Conservation (phyloP, 441 rosid species). For the Adansonia madagascariensis region DNA sequence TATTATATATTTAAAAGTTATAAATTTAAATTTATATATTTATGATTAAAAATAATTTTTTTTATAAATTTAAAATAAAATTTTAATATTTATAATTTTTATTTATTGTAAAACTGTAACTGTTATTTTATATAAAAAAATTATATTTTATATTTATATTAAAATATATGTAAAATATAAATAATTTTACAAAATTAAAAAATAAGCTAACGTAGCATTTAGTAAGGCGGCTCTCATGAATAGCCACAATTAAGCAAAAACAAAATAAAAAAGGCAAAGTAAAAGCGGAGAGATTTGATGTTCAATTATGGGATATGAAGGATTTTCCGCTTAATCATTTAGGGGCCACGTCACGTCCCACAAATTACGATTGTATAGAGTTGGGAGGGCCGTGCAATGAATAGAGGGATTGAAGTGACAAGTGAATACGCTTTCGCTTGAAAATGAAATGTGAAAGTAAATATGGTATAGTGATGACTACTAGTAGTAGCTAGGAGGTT, state of each 20-base stretch:
- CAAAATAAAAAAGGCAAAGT: neutral
- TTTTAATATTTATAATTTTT: too few species aligned
- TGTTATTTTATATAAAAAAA: too few species aligned
- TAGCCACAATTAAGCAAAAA: neutral
- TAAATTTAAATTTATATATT: too few species aligned
- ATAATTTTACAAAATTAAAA: too few species aligned
- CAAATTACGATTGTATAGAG: neutral
- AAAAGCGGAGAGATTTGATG: neutral
- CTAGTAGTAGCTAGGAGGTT: neutral
- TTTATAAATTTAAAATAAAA: too few species aligned
- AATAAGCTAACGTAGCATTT: neutral
- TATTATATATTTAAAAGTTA: too few species aligned
- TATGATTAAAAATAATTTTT: too few species aligned
- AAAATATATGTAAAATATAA: too few species aligned
- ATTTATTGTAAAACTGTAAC: too few species aligned
- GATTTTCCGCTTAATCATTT: neutral
- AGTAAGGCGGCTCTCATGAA: neutral
- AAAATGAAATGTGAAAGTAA: neutral
- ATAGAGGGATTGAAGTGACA: neutral
- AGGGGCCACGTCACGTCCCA: neutral
- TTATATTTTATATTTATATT: too few species aligned
- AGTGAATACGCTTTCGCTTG: neutral
- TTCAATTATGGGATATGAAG: neutral
- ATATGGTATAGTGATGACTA: neutral
- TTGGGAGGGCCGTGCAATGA: neutral